Evolutionary conservation across 306 rosid species (phyloP).

Genomic region (Inga leiocalycina): DNA sequence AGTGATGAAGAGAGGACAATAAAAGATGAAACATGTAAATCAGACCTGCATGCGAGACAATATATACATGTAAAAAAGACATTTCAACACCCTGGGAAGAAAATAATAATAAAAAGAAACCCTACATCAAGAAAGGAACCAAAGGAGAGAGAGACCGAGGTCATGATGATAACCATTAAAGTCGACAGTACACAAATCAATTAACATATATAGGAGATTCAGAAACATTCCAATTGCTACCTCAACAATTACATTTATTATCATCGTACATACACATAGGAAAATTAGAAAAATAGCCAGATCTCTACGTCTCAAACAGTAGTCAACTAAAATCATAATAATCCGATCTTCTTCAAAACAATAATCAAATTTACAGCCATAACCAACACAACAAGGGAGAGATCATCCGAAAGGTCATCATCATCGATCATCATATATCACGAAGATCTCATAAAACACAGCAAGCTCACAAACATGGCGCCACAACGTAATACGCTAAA

Average conservation of each 20-base stretch:
- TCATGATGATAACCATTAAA: background rate
- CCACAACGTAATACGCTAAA: conserved; percentile 14
- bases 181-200: background rate
- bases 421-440: conserved; percentile 4
- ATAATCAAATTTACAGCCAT: conserved; percentile 11
- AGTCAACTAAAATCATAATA: background rate
- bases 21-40: background rate
- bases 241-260: conserved; percentile 9
- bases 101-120: background rate
- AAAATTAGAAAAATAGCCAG: background rate
- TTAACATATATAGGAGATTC: background rate
- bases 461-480: conserved; percentile 21
- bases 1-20: background rate
- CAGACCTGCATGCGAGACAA: background rate
- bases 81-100: background rate
- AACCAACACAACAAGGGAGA: background rate
- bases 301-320: background rate
- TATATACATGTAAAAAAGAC: background rate
- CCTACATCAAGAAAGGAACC: conserved; percentile 14
- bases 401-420: background rate
- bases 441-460: conserved; percentile 19
- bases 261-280: background rate
- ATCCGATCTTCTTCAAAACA: conserved; percentile 19
- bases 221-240: background rate
- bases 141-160: background rate